Percentiles rank a stretch among this genome's conserved stretches.
phyloP scores from a whole-genome alignment of 1,139 yeast genomes.

The Candida glucosophila region DNA sequence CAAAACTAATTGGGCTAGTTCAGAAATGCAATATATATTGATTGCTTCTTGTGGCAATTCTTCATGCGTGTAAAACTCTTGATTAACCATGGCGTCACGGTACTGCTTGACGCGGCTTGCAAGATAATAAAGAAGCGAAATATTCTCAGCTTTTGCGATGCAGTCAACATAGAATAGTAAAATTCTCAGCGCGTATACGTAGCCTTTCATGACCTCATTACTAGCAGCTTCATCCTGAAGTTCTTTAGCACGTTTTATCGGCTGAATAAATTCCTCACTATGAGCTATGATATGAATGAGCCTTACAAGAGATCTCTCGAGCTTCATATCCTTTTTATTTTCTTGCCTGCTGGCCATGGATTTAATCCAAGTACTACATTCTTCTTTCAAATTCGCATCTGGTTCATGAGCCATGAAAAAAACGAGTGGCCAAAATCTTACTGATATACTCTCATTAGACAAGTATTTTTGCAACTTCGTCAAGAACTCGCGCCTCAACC shows the following conservation, averaged over 20 bases:
- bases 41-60: conserved; percentile 17
- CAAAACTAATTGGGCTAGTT: conserved; percentile 60
- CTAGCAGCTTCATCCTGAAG: conserved; percentile 8
- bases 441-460: conserved; percentile 47
- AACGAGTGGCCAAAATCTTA: conserved; percentile 55
- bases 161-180: conserved; percentile 52
- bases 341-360: conserved; percentile 46
- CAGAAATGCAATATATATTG: conserved; percentile 60
- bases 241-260: conserved; percentile 12
- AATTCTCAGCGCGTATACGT: conserved; percentile 47
- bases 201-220: conserved; percentile 26
- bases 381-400: conserved; percentile 35
- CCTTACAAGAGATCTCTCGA: conserved; percentile 61
- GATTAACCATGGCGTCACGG: conserved; percentile 45
- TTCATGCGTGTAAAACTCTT: conserved; percentile 22
- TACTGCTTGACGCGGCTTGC: conserved; percentile 78
- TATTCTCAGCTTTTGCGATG: conserved; percentile 58
- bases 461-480: conserved; percentile 44
- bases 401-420: conserved; percentile 79
- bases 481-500: conserved; percentile 50
- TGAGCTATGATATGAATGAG: conserved; percentile 67
- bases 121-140: conserved; percentile 66
- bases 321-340: conserved; percentile 32
- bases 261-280: conserved; percentile 54
- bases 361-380: conserved; percentile 63